Conservation (phyloP, 768 basidiomycete species). For the Serendipita sp. region DNA sequence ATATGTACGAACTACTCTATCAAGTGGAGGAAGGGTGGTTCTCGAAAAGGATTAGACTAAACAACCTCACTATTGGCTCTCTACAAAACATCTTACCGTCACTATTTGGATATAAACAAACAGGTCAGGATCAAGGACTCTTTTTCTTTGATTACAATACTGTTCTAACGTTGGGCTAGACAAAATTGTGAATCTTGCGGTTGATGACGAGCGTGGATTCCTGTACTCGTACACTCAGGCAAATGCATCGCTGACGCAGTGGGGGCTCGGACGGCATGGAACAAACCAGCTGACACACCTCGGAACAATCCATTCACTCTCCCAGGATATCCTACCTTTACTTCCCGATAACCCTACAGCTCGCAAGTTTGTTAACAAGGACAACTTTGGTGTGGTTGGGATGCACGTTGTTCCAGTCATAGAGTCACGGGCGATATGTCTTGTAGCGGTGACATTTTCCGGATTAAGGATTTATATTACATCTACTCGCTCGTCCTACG, state of each 20-base stretch:
- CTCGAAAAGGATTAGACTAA: constrained; percentile 63
- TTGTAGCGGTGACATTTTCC: constrained; percentile 67
- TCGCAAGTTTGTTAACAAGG: not conserved
- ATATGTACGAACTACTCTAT: constrained; percentile 84
- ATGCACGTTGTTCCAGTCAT: constrained; percentile 50
- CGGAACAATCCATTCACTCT: constrained; percentile 60
- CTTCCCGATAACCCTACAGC: constrained; percentile 24
- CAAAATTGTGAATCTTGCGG: constrained; percentile 47
- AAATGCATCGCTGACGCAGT: constrained; percentile 23
- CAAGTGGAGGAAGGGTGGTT: constrained; percentile 87
- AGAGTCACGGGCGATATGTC: constrained; percentile 55
- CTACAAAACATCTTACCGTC: constrained; percentile 66
- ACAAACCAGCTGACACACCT: constrained; percentile 53
- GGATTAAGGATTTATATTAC: constrained; percentile 73
- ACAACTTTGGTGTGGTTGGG: constrained; percentile 44
- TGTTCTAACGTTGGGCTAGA: constrained; percentile 26
- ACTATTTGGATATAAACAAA: not conserved
- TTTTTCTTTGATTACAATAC: not conserved
- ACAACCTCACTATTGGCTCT: constrained; percentile 73
- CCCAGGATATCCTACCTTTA: constrained; percentile 64
- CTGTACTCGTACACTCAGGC: constrained; percentile 63
- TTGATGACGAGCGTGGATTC: constrained; percentile 51
- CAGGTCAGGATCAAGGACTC: not conserved
- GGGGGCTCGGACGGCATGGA: constrained; percentile 11
- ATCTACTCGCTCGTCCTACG: constrained; percentile 15